Base-by-base conservation (phyloP, 306 rosid species). In the Vigna radiata region DNA sequence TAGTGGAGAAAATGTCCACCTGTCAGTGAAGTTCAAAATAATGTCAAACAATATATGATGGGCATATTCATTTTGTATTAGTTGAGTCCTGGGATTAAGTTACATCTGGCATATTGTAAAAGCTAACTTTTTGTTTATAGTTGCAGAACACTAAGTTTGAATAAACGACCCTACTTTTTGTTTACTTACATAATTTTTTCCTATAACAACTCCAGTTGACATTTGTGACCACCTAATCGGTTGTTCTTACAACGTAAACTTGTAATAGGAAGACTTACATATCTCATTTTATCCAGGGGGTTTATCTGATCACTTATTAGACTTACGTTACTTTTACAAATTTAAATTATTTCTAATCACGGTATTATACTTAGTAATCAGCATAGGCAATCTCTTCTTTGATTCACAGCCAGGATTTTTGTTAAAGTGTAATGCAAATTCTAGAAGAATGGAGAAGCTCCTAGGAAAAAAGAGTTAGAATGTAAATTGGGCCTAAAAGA, bases 1-100 rank as follows among this genome's bases (percentile, higher is more conserved):
- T 41, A 83, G 79, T 5, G 98, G 98, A 79, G 91, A 77, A 82
- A 93, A 93, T 7, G 95, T 76, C 98, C 98, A 93, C 88, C 98
- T 93, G 94, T 79, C 64, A 63, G 83, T 47, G 31, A 66, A 73
- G 73, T 79, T 68, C 75, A 50, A 16, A 70, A 82, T 48, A 71
- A 75, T 39, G 82, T 77, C 76, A 66, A 75, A 50, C 66, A 66
- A 43, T 67, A 46, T n/a, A 36, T 37, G 61, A 17, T 49, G 14
- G 47, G 17, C 44, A 72, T 50, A 66, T 80, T 54, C 68, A 73
- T 54, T 58, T 41, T 62, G 44, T 39, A 72, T 41, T 72, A 14
- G 70, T 50, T 15, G 76, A 72, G 48, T 75, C 8, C 59, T 1
- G 25, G 7, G 46, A 17, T 19, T 63, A 62, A 68, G 23, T 71